These are phyloP conservation scores for Malus hybrid DNA, from an alignment of 331 rosid genomes.

Conservation along the genomic window DNA sequence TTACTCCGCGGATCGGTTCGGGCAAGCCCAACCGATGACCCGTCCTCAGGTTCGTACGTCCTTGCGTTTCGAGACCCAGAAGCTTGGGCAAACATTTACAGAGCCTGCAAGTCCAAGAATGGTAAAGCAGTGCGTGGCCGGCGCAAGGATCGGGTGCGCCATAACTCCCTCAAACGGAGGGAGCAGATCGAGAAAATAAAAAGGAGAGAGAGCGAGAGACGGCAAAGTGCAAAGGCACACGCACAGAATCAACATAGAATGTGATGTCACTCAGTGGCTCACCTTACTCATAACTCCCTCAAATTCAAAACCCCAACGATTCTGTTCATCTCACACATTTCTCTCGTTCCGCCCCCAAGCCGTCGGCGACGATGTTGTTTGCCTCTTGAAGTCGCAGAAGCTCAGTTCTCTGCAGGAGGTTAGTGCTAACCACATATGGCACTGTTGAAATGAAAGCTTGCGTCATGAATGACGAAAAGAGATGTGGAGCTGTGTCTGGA, in stretches of 20 bases:
- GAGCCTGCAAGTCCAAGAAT: constrained; percentile 43
- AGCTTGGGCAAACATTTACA: constrained; percentile 51
- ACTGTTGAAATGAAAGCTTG: too few species aligned
- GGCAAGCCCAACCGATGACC: constrained; percentile 32
- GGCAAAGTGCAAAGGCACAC: not conserved
- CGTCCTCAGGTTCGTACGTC: constrained; percentile 42
- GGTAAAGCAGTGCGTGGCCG: constrained; percentile 50
- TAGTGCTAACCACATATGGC: too few species aligned
- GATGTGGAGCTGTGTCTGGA: too few species aligned
- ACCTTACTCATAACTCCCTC: not conserved
- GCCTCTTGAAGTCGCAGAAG: not conserved
- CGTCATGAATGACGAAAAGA: too few species aligned
- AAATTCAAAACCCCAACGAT: not conserved
- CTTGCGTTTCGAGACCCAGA: constrained; percentile 52
- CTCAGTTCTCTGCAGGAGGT: too few species aligned
- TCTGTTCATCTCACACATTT: not conserved
- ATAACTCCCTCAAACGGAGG: constrained; percentile 4
- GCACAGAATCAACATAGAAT: not conserved
- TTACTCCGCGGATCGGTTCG: constrained; percentile 37
- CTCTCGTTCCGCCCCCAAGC: not conserved
- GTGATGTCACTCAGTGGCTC: not conserved
- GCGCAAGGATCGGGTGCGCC: constrained; percentile 73
- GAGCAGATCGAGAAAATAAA: not conserved
- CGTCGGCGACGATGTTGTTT: not conserved
- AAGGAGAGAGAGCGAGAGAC: not conserved